A percentile compares a stretch with the other conserved stretches of the same genome.
These are phyloP conservation scores for Cutaneotrichosporon cutaneum DNA, from an alignment of 1,284 basidiomycete species.

Conservation along the genomic window DNA sequence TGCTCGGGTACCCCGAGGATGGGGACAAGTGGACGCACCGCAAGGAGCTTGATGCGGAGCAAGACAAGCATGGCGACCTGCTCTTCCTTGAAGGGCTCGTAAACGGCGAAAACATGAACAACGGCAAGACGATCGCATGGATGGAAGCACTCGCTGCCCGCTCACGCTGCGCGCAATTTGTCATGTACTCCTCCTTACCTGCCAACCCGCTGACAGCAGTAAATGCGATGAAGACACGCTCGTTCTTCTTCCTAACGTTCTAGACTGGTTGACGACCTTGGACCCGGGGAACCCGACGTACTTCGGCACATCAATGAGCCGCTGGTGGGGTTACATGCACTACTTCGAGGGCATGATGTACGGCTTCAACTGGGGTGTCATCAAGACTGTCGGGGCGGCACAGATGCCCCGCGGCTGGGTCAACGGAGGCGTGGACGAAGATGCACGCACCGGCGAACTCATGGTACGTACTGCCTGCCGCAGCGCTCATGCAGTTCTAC, in stretches of 20 bases:
- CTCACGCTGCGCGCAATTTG: conserved; percentile 14
- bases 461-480: conserved; percentile 26
- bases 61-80: conserved; percentile 27
- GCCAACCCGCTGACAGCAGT: conserved; percentile 7
- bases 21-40: conserved; percentile 23
- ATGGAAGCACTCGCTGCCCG: conserved; percentile 36
- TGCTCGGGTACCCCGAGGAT: conserved; percentile 24
- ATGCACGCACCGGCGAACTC: conserved; percentile 33
- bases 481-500: conserved; percentile 5
- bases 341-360: conserved; percentile 33
- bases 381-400: conserved; percentile 24
- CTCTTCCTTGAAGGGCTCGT: conserved; percentile 17
- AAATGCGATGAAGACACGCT: conserved; percentile 36
- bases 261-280: conserved; percentile 25
- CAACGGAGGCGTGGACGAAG: conserved; percentile 26
- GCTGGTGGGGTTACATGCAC: conserved; percentile 23
- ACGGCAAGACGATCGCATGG: conserved; percentile 26
- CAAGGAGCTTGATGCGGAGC: conserved; percentile 22
- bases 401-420: conserved; percentile 24
- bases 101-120: conserved; percentile 26
- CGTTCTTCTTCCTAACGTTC: conserved; percentile 28
- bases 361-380: conserved; percentile 31
- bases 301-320: conserved; percentile 29
- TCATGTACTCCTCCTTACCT: conserved; percentile 11
- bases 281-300: conserved; percentile 25